Conservation (phyloP, 495 filamentous ascomycete genomes). For the Trypethelium eluteriae region DNA sequence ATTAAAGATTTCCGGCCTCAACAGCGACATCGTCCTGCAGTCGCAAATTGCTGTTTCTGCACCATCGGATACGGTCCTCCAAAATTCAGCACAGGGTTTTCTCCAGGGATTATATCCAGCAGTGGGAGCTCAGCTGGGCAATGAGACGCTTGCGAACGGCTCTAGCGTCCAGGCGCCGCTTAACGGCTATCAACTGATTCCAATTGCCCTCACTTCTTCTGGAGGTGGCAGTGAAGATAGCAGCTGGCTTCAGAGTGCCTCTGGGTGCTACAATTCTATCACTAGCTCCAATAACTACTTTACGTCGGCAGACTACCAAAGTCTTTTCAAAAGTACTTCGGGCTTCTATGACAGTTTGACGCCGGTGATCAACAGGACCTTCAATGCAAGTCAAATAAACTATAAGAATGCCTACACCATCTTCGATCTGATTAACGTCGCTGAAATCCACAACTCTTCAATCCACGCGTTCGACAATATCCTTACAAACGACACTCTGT, state of each 20-base stretch:
- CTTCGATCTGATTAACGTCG: slow-evolving; percentile 69
- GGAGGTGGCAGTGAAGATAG: slow-evolving; percentile 47
- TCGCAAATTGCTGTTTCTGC: slow-evolving; percentile 51
- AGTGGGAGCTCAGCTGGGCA: slow-evolving; percentile 36
- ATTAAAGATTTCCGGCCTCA: slow-evolving; percentile 51
- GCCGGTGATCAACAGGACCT: slow-evolving; percentile 54
- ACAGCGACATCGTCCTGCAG: slow-evolving; percentile 47
- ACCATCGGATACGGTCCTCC: slow-evolving; percentile 34
- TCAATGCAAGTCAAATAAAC: slow-evolving; percentile 44
- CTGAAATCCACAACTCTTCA: slow-evolving; percentile 59
- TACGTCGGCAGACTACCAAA: slow-evolving; percentile 50
- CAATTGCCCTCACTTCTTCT: slow-evolving; percentile 38
- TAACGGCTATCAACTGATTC: slow-evolving; percentile 56
- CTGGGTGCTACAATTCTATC: slow-evolving; percentile 53
- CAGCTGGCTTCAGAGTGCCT: slow-evolving; percentile 51
- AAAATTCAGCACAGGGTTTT: slow-evolving; percentile 41
- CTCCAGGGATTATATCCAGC: slow-evolving; percentile 59
- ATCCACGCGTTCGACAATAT: slow-evolving; percentile 44
- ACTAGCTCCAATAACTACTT: slow-evolving; percentile 68
- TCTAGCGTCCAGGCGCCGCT: slow-evolving; percentile 47
- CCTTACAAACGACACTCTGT: slow-evolving; percentile 45
- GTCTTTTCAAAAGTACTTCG: slow-evolving; percentile 46
- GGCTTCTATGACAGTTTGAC: slow-evolving; percentile 58
- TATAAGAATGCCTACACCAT: slow-evolving; percentile 72
- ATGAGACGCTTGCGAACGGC: slow-evolving; percentile 47